Evolutionary conservation across 2,329 filamentous ascomycete species (phyloP).

Genomic region (Diaporthe velutina): DNA sequence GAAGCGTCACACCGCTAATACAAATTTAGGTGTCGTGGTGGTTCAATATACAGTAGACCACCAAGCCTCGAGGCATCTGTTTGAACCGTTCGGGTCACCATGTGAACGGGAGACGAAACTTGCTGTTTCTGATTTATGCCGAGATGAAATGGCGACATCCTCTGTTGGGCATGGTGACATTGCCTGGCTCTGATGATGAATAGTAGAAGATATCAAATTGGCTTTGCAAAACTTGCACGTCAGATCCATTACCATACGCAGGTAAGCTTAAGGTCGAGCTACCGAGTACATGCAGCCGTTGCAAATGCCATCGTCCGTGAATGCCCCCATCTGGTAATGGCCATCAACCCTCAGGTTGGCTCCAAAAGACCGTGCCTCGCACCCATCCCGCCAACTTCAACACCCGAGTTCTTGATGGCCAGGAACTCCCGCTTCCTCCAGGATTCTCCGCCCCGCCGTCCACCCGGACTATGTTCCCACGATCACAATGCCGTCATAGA

Average conservation of each 20-base stretch:
- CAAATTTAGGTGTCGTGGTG: neutral
- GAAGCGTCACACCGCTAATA: neutral
- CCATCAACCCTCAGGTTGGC: neutral
- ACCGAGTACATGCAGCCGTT: neutral
- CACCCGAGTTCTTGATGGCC: neutral
- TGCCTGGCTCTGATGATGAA: neutral
- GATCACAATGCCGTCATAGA: constrained; percentile 19
- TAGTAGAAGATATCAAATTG: neutral
- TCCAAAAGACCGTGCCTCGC: constrained; percentile 2
- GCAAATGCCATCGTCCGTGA: neutral
- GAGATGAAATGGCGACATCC: neutral
- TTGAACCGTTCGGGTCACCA: too few relatives aligned
- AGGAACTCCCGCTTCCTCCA: neutral
- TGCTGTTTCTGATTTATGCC: neutral
- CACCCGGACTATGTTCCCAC: neutral
- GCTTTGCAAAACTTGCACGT: neutral
- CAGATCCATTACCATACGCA: neutral
- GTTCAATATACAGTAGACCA: neutral
- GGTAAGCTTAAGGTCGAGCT: neutral
- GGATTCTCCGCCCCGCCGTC: too few relatives aligned
- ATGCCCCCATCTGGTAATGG: constrained; percentile 16
- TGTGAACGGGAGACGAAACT: neutral
- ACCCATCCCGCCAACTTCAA: neutral
- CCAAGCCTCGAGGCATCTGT: too few relatives aligned
- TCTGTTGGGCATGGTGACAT: neutral